Evolutionary conservation across 2,329 filamentous ascomycete species (phyloP).

Genomic region (Colletotrichum euphorbiae): DNA sequence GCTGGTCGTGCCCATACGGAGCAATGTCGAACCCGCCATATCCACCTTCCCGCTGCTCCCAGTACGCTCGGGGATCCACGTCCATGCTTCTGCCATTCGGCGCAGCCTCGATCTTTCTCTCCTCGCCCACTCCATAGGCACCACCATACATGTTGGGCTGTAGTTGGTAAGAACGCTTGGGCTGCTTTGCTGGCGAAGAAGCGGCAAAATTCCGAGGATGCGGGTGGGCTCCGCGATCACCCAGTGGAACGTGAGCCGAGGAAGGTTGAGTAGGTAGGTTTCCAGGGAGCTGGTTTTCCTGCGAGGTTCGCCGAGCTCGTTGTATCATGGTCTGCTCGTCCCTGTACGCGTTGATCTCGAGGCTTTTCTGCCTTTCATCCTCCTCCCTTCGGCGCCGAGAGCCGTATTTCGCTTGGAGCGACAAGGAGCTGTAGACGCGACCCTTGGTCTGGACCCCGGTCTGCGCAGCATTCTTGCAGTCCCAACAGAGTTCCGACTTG

Average conservation of each 20-base stretch:
- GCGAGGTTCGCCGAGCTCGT: background rate
- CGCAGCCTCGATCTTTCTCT: background rate
- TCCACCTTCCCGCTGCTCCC: background rate
- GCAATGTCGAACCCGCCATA: background rate
- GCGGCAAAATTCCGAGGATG: background rate
- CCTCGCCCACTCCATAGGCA: too few relatives aligned
- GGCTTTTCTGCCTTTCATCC: background rate
- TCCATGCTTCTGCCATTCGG: background rate
- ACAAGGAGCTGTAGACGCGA: background rate
- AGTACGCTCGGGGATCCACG: background rate
- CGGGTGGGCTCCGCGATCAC: conserved; percentile 6
- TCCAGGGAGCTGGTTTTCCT: background rate
- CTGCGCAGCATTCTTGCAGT: conserved; percentile 23
- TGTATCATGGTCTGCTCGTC: conserved; percentile 1
- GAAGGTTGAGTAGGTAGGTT: conserved; percentile 17
- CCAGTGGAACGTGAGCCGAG: conserved; percentile 6
- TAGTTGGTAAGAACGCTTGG: too few relatives aligned
- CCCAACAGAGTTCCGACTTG: conserved; percentile 2
- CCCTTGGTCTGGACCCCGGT: conserved; percentile 11
- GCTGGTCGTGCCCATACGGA: background rate
- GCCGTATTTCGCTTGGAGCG: conserved; percentile 4
- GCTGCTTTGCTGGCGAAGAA: background rate
- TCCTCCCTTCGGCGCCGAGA: conserved; percentile 21
- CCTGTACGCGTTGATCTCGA: background rate
- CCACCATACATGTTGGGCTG: background rate